Evolutionary conservation across 1,284 basidiomycete species (phyloP).

Genomic region (Cystobasidium sp.): DNA sequence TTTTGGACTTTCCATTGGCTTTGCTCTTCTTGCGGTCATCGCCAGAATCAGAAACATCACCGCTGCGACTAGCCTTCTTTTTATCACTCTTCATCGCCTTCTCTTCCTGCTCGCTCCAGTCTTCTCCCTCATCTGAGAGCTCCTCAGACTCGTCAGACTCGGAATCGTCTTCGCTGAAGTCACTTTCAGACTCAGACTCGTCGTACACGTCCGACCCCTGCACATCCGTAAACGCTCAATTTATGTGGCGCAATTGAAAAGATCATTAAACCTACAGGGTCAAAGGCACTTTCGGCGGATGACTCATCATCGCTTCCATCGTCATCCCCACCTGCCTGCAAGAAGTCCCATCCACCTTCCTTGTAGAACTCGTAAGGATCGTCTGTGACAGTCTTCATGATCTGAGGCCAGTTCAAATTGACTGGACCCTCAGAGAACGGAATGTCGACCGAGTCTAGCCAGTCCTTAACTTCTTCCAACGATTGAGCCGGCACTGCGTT

Average conservation of each 20-base stretch:
- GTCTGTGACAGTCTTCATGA: constrained; percentile 78
- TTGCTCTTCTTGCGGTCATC: constrained; percentile 68
- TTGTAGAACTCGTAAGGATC: constrained; percentile 96
- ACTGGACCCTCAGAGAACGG: constrained; percentile 94
- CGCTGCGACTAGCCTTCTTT: constrained; percentile 63
- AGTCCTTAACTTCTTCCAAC: constrained; percentile 95
- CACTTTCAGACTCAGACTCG: constrained; percentile 32
- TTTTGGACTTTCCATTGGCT: constrained; percentile 37
- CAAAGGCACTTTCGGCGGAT: constrained; percentile 50
- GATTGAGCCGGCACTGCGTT: constrained; percentile 90
- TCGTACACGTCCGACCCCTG: constrained; percentile 42
- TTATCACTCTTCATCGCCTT: constrained; percentile 74
- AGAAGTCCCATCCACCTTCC: constrained; percentile 92
- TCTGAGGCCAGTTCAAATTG: constrained; percentile 96
- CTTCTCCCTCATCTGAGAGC: constrained; percentile 64
- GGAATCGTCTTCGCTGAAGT: constrained; percentile 57
- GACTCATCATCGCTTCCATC: constrained; percentile 51
- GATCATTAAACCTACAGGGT: constrained; percentile 39
- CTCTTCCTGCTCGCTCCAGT: constrained; percentile 92
- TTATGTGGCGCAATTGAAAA: not conserved
- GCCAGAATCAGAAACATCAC: constrained; percentile 69
- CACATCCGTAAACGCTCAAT: not conserved
- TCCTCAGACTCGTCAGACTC: constrained; percentile 40
- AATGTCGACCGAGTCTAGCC: constrained; percentile 98
- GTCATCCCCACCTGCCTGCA: constrained; percentile 59